A percentile compares a stretch with the other conserved stretches of the same genome.
phyloP scores from a whole-genome alignment of 441 rosid species.

The Brassica balearica region DNA sequence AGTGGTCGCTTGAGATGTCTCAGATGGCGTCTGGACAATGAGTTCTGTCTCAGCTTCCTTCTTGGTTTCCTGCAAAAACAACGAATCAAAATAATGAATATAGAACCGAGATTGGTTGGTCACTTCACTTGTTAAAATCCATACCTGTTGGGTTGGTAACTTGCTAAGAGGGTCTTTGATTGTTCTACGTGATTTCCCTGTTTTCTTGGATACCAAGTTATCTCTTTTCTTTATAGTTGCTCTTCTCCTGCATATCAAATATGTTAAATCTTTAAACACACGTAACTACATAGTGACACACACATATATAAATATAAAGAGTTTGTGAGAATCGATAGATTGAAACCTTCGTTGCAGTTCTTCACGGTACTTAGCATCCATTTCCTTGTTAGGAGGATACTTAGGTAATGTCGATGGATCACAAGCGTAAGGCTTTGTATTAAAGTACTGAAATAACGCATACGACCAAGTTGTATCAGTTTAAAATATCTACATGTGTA shows the following conservation, averaged over 20 bases:
- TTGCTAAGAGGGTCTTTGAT: conserved; percentile 51
- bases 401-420: conserved; percentile 90
- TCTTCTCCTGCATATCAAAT: conserved; percentile 64
- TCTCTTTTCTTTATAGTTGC: conserved; percentile 55
- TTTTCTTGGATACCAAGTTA: conserved; percentile 53
- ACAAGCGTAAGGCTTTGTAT: conserved; percentile 72
- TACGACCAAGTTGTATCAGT: not conserved
- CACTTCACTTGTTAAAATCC: not conserved
- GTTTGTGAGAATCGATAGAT: conserved; percentile 12
- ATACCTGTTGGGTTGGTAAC: conserved; percentile 55
- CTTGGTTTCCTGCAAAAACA: conserved; percentile 40
- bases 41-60: conserved; percentile 23
- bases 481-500: not conserved
- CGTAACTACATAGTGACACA: not conserved
- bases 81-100: not conserved
- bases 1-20: conserved; percentile 48
- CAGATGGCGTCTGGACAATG: conserved; percentile 47
- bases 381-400: conserved; percentile 92
- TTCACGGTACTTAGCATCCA: conserved; percentile 86
- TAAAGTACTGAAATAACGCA: conserved; percentile 67
- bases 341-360: conserved; percentile 65
- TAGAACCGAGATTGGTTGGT: not conserved
- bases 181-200: conserved; percentile 50
- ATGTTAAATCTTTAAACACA: not conserved
- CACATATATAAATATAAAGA: not conserved